Conservation (phyloP, 352 stramenopile species). For the Pythium brassicae region DNA sequence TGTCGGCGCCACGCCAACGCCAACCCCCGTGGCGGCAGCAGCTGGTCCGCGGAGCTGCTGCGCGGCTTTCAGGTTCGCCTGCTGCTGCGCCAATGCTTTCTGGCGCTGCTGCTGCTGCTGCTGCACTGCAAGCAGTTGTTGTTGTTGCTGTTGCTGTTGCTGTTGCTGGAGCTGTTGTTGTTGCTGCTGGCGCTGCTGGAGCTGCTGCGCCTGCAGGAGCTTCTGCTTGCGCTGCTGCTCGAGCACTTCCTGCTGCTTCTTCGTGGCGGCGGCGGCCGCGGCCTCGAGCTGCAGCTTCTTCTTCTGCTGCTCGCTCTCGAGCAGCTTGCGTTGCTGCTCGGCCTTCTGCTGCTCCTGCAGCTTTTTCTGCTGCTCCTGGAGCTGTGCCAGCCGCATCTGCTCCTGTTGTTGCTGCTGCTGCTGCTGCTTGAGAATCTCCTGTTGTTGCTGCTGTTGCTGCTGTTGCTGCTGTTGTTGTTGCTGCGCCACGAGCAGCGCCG, state of each 20-base stretch:
- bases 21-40: constrained; percentile 1
- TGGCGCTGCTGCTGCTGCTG: constrained; percentile 24
- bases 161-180: constrained; percentile 20
- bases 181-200: constrained; percentile 35
- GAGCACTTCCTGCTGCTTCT: constrained; percentile 59
- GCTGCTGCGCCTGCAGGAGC: constrained; percentile 34
- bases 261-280: constrained; percentile 40
- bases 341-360: constrained; percentile 60
- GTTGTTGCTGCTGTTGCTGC: constrained; percentile 20
- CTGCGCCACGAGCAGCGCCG: constrained; percentile 2
- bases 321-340: constrained; percentile 54
- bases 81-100: constrained; percentile 25
- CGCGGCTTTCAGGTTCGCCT: constrained; percentile 34
- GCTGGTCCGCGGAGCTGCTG: constrained; percentile 25
- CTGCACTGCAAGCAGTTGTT: constrained; percentile 38
- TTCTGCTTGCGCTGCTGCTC: constrained; percentile 69
- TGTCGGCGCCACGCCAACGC: constrained; percentile 3
- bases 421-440: constrained; percentile 63
- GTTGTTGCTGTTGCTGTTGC: constrained; percentile 20
- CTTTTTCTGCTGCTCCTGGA: constrained; percentile 72
- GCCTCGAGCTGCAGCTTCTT: constrained; percentile 58
- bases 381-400: constrained; percentile 39
- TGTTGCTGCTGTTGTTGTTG: constrained; percentile 25
- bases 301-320: constrained; percentile 61
- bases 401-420: constrained; percentile 82